Evolutionary conservation across 345 rosid species (phyloP), one percentile per base, ranked within the genome.

Genomic region (Microcos paniculata): DNA sequence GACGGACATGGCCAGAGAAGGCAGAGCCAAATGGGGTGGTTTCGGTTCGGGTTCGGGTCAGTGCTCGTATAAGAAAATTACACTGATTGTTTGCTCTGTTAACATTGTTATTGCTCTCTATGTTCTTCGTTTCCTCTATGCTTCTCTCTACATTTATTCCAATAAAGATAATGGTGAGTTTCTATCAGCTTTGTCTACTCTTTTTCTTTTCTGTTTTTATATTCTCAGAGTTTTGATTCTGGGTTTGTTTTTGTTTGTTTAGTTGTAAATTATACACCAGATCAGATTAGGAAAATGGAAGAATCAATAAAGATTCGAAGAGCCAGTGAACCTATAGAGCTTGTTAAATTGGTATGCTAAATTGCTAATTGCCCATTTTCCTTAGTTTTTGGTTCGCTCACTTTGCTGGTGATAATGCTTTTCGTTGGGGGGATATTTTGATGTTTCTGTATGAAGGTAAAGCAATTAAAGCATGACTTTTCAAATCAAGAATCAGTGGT

Each of bases 41-140:
- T 69, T 6, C 42, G 86, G 63, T 86, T 82, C 70, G 77, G 87
- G 77, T 87, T 90, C 83, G 79, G 81, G 33, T 1, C 51, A 53
- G 6, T 88, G 84, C 74, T 87, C 97, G 35, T 90, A 88, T 85
- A 92, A 87, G 87, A 92, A 82, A 68, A 92, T 86, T 18, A 92
- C 99, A 45, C 86, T 96, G 62, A 77, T 88, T 57, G 88, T 96
- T 82, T 96, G 99, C 82, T 87, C 87, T 68, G 55, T 94, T 80
- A 96, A 96, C 90, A 96, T 94, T 86, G 81, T 94, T 79, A 84
- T 94, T 49, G 98, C 98, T 77, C 98, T 96, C 73, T 94, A 80
- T 81, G 94, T 94, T 80, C 93, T 96, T 73, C 93, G 91, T 67
- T 90, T 91, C 82, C 88, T 94, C 73, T 96, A 96, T 79, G 79